phyloP scores from a whole-genome alignment of 108 stramenopile genomes.

The Cyclotella cryptica region DNA sequence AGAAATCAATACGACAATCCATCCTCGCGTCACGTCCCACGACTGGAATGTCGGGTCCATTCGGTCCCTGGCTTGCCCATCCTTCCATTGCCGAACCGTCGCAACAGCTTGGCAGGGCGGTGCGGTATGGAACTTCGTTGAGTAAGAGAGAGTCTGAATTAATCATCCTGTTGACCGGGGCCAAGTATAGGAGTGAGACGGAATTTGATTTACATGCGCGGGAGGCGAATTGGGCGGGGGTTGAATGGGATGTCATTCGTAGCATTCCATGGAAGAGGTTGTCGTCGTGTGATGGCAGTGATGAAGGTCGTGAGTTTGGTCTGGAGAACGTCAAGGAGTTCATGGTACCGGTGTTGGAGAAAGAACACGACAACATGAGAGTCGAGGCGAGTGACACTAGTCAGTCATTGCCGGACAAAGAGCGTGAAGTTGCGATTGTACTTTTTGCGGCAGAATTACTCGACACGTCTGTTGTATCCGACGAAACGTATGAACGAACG shows the following conservation, averaged over 20 bases:
- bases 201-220: constrained; percentile 83
- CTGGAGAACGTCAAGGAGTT: constrained; percentile 49
- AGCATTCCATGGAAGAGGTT: constrained; percentile 67
- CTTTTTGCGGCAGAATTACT: constrained; percentile 75
- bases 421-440: constrained; percentile 70
- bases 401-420: background rate
- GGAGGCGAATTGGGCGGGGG: constrained; percentile 76
- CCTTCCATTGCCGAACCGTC: constrained; percentile 74
- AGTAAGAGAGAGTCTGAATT: constrained; percentile 74
- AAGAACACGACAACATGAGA: constrained; percentile 30
- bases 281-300: constrained; percentile 10
- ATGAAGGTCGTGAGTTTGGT: constrained; percentile 48
- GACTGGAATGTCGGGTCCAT: constrained; percentile 84
- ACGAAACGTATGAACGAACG: constrained; percentile 73
- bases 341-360: constrained; percentile 62
- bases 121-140: constrained; percentile 74
- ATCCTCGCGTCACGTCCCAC: constrained; percentile 72
- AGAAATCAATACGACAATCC: constrained; percentile 59
- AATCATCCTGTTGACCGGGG: constrained; percentile 81
- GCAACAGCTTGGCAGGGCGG: constrained; percentile 65
- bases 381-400: background rate
- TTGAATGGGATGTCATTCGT: constrained; percentile 58
- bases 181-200: constrained; percentile 63
- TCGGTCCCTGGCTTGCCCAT: constrained; percentile 72
- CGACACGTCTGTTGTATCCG: constrained; percentile 72